phyloP scores from a whole-genome alignment of 2,329 filamentous ascomycete genomes.

The Paraconiothyrium sp. region DNA sequence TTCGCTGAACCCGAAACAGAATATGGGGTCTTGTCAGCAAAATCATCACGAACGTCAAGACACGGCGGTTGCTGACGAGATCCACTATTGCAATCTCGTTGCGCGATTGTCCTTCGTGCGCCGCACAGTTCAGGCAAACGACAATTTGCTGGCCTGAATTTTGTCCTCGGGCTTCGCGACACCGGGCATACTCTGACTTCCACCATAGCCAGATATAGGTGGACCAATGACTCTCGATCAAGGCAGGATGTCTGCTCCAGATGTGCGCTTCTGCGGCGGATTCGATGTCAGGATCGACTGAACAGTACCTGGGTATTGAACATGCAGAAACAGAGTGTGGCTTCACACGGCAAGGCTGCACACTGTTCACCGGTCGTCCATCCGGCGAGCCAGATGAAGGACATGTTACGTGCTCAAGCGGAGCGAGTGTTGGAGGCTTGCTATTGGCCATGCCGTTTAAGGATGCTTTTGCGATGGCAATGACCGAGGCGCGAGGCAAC shows the following conservation, averaged over 20 bases:
- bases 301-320: background rate
- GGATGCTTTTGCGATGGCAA: constrained; percentile 10
- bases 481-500: constrained; percentile 6
- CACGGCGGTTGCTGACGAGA: background rate
- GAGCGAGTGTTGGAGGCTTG: background rate
- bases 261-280: background rate
- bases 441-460: constrained; percentile 18
- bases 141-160: background rate
- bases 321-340: background rate
- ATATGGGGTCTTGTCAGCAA: background rate
- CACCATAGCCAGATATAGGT: background rate
- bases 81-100: background rate
- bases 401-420: constrained; percentile 5
- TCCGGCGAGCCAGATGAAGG: constrained; percentile 3
- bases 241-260: background rate
- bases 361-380: background rate
- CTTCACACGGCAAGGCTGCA: background rate
- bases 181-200: background rate
- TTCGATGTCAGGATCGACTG: background rate
- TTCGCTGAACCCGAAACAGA: background rate
- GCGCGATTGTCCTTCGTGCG: background rate
- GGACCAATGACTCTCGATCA: background rate
- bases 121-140: background rate
- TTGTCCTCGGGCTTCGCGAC: background rate
- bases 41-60: background rate